Conservation (phyloP, 2,329 filamentous ascomycete species). For the Penicillium sp. region DNA sequence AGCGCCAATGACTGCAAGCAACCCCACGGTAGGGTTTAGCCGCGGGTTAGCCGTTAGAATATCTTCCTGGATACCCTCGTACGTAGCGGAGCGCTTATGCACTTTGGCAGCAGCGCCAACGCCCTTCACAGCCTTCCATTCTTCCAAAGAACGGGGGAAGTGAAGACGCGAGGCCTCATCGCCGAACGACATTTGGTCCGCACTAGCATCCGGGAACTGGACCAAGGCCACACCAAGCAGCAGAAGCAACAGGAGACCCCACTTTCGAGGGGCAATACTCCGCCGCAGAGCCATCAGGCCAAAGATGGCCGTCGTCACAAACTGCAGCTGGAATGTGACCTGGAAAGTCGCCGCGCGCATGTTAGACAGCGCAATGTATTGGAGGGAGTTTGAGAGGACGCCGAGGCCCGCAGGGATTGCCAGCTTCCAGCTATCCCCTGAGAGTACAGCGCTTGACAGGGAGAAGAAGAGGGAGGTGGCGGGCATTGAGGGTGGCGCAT, state of each 20-base stretch:
- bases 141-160: conserved; percentile 79
- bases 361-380: conserved; percentile 91
- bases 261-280: conserved; percentile 73
- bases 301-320: conserved; percentile 87
- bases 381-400: conserved; percentile 89
- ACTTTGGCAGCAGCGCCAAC: conserved; percentile 57
- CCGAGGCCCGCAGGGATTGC: conserved; percentile 88
- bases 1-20: conserved; percentile 77
- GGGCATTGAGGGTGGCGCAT: conserved; percentile 77
- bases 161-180: conserved; percentile 69
- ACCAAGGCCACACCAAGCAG: conserved; percentile 84
- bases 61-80: conserved; percentile 80
- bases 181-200: conserved; percentile 58
- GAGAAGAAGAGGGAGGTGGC: conserved; percentile 80
- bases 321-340: conserved; percentile 92
- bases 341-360: conserved; percentile 92
- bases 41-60: conserved; percentile 57
- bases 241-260: conserved; percentile 79
- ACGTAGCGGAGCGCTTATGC: conserved; percentile 79
- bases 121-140: conserved; percentile 66
- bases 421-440: conserved; percentile 92
- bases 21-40: conserved; percentile 80
- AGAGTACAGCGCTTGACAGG: conserved; percentile 81
- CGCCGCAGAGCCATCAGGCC: conserved; percentile 78
- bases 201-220: conserved; percentile 71